Evolutionary conservation across 2,329 filamentous ascomycete species (phyloP).

Genomic region (Coleophoma eucalyptorum): DNA sequence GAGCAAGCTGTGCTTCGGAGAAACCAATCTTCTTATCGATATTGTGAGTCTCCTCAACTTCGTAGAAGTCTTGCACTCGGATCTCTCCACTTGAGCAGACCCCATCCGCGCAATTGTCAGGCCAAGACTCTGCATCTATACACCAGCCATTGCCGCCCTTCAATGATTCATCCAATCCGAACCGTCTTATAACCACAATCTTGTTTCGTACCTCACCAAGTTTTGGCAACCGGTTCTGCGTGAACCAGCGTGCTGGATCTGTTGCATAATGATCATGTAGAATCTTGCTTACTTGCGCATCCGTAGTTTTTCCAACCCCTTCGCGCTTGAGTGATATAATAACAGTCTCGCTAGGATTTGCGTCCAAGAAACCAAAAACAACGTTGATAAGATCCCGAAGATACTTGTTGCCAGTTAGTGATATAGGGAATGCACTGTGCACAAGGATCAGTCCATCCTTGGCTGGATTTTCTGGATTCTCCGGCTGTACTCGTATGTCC

Average conservation of each 20-base stretch:
- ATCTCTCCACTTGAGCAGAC: constrained; percentile 67
- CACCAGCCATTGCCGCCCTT: constrained; percentile 52
- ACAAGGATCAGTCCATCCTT: constrained; percentile 75
- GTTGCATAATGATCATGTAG: constrained; percentile 69
- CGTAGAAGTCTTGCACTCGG: constrained; percentile 92
- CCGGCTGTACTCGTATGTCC: constrained; percentile 78
- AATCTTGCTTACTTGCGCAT: constrained; percentile 73
- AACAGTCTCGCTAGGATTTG: constrained; percentile 76
- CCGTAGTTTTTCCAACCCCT: constrained; percentile 75
- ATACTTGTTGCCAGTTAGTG: constrained; percentile 76
- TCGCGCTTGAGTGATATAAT: constrained; percentile 90
- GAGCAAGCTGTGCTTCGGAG: constrained; percentile 71
- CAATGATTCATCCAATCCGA: constrained; percentile 57
- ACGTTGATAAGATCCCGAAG: constrained; percentile 70
- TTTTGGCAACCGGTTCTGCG: constrained; percentile 68
- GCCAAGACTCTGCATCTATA: constrained; percentile 68
- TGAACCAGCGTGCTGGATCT: constrained; percentile 67
- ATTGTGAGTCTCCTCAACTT: constrained; percentile 69
- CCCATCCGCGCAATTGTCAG: constrained; percentile 82
- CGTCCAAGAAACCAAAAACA: constrained; percentile 70
- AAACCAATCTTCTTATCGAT: constrained; percentile 79
- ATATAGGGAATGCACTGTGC: constrained; percentile 85
- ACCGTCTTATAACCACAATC: constrained; percentile 81
- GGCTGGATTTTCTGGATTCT: constrained; percentile 48
- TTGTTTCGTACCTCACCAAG: constrained; percentile 78